A percentile compares a stretch with the other conserved stretches of the same genome.
Evolutionary conservation across 1,284 basidiomycete genomes (phyloP).

Genomic region (Ceratobasidium sp.): DNA sequence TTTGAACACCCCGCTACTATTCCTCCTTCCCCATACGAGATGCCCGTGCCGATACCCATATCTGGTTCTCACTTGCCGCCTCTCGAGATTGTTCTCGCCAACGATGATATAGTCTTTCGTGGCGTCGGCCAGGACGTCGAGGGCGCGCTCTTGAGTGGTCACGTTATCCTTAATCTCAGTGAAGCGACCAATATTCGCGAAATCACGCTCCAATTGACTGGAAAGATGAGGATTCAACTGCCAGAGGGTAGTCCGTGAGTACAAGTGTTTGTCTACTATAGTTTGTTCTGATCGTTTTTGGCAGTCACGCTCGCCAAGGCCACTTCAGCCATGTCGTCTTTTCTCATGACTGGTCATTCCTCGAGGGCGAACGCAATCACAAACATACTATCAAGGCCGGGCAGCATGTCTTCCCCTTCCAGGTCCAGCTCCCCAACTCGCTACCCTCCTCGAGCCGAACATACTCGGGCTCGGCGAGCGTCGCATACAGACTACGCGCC

Average conservation of each 20-base stretch:
- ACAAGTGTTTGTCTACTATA: background rate
- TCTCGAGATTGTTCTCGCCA: constrained; percentile 54
- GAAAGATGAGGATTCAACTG: constrained; percentile 79
- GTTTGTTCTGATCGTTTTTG: constrained; percentile 2
- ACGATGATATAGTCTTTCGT: constrained; percentile 56
- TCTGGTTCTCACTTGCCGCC: constrained; percentile 34
- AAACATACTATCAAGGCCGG: constrained; percentile 92
- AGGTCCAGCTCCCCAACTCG: constrained; percentile 81
- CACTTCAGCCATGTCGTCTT: constrained; percentile 75
- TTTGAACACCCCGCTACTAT: constrained; percentile 31
- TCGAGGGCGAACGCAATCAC: constrained; percentile 81
- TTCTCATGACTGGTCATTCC: constrained; percentile 89
- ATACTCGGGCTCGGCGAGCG: constrained; percentile 64
- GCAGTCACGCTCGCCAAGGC: constrained; percentile 55
- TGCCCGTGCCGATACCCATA: constrained; percentile 11
- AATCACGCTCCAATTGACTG: constrained; percentile 84
- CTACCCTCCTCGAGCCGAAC: constrained; percentile 83
- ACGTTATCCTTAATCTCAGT: constrained; percentile 80
- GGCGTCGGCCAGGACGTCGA: constrained; percentile 88
- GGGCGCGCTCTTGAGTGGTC: constrained; percentile 78
- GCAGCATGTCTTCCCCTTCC: constrained; percentile 88
- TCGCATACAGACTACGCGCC: constrained; percentile 90
- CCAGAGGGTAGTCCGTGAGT: constrained; percentile 75
- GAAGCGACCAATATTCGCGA: constrained; percentile 89
- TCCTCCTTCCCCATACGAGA: constrained; percentile 35